Evolutionary conservation across 371 early-diverging fungal genomes (phyloP).

Genomic region (Umbelopsis sp.): DNA sequence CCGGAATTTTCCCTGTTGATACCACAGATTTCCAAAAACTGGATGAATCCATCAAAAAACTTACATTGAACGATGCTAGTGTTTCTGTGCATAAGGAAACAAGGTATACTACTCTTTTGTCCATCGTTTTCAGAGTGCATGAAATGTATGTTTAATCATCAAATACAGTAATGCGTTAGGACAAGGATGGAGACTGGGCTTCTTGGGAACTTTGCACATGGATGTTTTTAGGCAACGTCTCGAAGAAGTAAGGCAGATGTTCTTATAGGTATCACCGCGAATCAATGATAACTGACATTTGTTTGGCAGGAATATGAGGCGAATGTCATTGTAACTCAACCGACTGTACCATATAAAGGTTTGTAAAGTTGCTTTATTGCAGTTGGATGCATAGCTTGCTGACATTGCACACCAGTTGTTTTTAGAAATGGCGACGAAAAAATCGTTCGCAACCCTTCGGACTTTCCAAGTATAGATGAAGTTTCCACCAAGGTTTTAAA

Average conservation of each 20-base stretch:
- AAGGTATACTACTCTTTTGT: constrained; percentile 34
- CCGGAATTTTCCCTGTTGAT: constrained; percentile 94
- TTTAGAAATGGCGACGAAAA: constrained; percentile 60
- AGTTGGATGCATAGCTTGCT: constrained; percentile 3
- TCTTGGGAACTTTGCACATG: constrained; percentile 96
- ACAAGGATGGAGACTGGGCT: constrained; percentile 97
- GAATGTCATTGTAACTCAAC: constrained; percentile 89
- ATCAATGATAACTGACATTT: no score
- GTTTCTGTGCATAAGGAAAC: constrained; percentile 91
- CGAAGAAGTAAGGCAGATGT: constrained; percentile 66
- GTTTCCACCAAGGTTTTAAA: constrained; percentile 63
- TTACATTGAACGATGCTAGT: constrained; percentile 94
- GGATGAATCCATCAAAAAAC: constrained; percentile 88
- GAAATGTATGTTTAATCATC: not conserved
- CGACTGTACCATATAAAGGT: constrained; percentile 90
- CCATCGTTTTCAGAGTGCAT: not conserved
- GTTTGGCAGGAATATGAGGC: constrained; percentile 81
- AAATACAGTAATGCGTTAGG: constrained; percentile 76
- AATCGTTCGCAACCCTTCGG: constrained; percentile 85
- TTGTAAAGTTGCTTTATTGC: no score
- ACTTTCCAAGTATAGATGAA: constrained; percentile 86
- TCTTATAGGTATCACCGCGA: no score
- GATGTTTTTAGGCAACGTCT: constrained; percentile 96
- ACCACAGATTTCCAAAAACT: constrained; percentile 85
- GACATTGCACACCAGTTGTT: constrained; percentile 39